Percentiles rank a stretch among this genome's conserved stretches.
Evolutionary conservation across 2,329 filamentous ascomycete species (phyloP).

Genomic region (Orbilia quercus): DNA sequence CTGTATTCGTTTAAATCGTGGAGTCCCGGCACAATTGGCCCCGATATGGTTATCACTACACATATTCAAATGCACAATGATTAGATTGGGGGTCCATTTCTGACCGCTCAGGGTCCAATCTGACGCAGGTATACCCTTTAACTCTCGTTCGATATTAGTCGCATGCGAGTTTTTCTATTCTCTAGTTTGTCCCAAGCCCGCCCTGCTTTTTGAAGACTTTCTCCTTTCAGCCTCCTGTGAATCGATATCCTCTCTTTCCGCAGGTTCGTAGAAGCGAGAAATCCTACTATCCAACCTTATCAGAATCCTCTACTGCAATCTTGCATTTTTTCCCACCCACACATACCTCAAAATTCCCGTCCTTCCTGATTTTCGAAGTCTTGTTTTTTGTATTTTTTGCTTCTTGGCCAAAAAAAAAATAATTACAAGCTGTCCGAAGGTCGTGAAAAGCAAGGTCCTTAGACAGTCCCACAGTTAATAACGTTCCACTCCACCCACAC

Average conservation of each 20-base stretch:
- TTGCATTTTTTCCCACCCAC: slow-evolving; percentile 32
- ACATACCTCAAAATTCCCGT: slow-evolving; percentile 11
- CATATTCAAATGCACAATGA: slow-evolving; percentile 7
- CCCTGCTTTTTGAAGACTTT: no score
- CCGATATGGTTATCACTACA: not conserved
- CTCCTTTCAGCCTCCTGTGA: slow-evolving; percentile 21
- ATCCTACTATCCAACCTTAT: slow-evolving; percentile 44
- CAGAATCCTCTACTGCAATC: slow-evolving; percentile 39
- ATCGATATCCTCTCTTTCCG: not conserved
- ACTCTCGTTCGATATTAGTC: not conserved
- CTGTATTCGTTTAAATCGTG: slow-evolving; percentile 17
- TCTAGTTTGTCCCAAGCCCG: not conserved
- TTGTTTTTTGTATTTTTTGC: slow-evolving; percentile 25
- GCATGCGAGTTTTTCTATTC: not conserved
- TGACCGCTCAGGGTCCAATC: slow-evolving; percentile 26
- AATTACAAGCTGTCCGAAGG: not conserved
- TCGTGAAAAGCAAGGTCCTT: slow-evolving; percentile 24
- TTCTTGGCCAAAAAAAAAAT: slow-evolving; percentile 12
- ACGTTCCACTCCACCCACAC: slow-evolving; percentile 7
- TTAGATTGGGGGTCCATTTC: no score
- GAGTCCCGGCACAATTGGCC: slow-evolving; percentile 10
- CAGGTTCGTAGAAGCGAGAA: slow-evolving; percentile 38
- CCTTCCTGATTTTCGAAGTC: slow-evolving; percentile 4
- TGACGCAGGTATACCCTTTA: no score
- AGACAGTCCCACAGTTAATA: slow-evolving; percentile 9